Evolutionary conservation across 2,329 filamentous ascomycete species (phyloP).

Genomic region (Cladobotryum protrusum): DNA sequence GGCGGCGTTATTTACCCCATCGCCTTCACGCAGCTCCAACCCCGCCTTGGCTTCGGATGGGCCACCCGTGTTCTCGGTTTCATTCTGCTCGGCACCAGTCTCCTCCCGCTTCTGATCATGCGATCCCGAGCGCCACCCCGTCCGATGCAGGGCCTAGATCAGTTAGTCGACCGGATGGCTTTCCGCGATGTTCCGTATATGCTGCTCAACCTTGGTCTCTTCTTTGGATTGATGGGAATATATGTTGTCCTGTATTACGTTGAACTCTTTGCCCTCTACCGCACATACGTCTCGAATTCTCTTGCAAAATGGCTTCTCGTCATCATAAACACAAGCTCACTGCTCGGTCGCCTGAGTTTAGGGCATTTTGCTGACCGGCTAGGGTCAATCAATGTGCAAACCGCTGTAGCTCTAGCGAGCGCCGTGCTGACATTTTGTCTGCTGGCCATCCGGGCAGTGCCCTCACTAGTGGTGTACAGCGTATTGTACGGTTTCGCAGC

Average conservation of each 20-base stretch:
- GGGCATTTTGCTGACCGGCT: conserved; percentile 37
- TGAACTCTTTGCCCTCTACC: conserved; percentile 35
- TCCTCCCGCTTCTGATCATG: conserved; percentile 34
- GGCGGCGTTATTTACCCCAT: conserved; percentile 22
- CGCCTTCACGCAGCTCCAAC: conserved; percentile 36
- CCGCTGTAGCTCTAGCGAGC: conserved; percentile 27
- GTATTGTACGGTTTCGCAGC: conserved; percentile 41
- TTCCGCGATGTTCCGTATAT: conserved; percentile 32
- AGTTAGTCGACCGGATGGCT: conserved; percentile 28
- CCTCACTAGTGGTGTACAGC: conserved; percentile 34
- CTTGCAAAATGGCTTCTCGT: conserved; percentile 38
- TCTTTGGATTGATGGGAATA: conserved; percentile 38
- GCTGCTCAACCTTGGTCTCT: conserved; percentile 28
- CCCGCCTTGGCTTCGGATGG: conserved; percentile 51
- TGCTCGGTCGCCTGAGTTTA: conserved; percentile 40
- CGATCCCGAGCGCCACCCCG: conserved; percentile 11
- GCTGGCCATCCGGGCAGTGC: conserved; percentile 30
- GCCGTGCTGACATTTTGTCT: conserved; percentile 34
- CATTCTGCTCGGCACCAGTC: conserved; percentile 33
- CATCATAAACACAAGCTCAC: conserved; percentile 39
- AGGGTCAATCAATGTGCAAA: conserved; percentile 34
- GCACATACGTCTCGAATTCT: conserved; percentile 28
- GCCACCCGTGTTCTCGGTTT: conserved; percentile 40
- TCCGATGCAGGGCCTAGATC: conserved; percentile 20
- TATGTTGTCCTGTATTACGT: conserved; percentile 46